phyloP scores from a whole-genome alignment of 73 alveolate species.

The Paramecium primaurelia region DNA sequence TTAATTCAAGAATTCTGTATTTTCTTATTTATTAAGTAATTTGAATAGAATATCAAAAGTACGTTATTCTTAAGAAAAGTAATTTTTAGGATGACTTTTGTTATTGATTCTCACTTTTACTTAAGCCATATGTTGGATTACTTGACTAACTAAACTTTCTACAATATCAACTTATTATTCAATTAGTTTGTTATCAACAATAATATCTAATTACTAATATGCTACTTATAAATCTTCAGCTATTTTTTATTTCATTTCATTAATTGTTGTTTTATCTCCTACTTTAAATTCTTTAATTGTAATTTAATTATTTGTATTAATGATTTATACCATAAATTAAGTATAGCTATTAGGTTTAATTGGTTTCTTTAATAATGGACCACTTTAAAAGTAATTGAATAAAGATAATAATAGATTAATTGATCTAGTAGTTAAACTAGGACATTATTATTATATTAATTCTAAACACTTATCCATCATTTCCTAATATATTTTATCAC shows the following conservation, averaged over 20 bases:
- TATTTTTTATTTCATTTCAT: not conserved
- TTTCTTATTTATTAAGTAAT: not conserved
- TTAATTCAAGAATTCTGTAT: not conserved
- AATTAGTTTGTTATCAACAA: not conserved
- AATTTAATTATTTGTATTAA: not conserved
- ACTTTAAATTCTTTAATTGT: not conserved
- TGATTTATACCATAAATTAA: not conserved
- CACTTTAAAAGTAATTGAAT: constrained; percentile 11
- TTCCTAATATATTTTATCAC: constrained; percentile 9
- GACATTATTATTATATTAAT: not conserved
- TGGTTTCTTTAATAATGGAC: not conserved
- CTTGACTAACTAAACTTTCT: not conserved
- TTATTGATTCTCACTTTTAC: constrained; percentile 16
- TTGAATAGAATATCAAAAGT: constrained; percentile 18
- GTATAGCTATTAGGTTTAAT: not conserved
- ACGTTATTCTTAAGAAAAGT: not conserved
- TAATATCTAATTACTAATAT: not conserved
- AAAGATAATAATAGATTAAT: not conserved
- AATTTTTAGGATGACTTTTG: constrained; percentile 29
- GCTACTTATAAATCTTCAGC: constrained; percentile 25
- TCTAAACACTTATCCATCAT: constrained; percentile 44
- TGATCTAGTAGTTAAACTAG: not conserved
- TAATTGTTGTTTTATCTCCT: constrained; percentile 22
- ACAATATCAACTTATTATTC: not conserved
- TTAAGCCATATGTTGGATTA: not conserved